These are phyloP conservation scores for Mrakia hoshinonis DNA, from an alignment of 768 basidiomycete genomes.

Conservation along the genomic window DNA sequence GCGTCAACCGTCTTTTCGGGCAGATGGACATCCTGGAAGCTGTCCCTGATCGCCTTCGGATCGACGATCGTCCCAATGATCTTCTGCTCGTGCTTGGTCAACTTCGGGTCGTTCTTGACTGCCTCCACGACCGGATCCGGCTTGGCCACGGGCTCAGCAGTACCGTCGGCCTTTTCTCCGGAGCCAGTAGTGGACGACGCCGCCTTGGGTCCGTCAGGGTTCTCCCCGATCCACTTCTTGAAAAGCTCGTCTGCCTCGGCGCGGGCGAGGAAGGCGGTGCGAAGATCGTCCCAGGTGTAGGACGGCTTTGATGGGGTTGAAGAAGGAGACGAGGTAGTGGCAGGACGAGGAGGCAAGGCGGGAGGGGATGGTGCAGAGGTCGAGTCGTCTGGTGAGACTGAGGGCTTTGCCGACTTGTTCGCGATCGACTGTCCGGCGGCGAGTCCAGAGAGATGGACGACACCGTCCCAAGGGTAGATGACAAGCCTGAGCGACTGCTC, in stretches of 20 bases:
- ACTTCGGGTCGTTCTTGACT: conserved; percentile 62
- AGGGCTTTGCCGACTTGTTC: not conserved
- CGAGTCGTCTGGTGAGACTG: not conserved
- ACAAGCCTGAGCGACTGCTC: not conserved
- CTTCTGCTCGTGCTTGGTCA: conserved; percentile 72
- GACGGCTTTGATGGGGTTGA: not conserved
- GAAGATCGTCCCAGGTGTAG: not conserved
- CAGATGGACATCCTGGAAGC: conserved; percentile 65
- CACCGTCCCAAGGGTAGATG: conserved; percentile 17
- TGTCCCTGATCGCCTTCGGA: conserved; percentile 47
- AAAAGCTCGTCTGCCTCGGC: not conserved
- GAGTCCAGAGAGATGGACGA: conserved; percentile 16
- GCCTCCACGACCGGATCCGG: conserved; percentile 53
- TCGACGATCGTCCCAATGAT: conserved; percentile 80
- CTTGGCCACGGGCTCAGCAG: conserved; percentile 38
- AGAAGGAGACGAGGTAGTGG: not conserved
- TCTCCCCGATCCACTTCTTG: not conserved
- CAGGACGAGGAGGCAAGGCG: not conserved
- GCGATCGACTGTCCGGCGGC: conserved; percentile 12
- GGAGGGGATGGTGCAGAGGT: not conserved
- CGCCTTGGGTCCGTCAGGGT: not conserved
- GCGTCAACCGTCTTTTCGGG: conserved; percentile 83
- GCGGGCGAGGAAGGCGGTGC: not conserved
- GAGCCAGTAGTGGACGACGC: conserved; percentile 27
- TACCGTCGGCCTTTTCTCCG: not conserved